Percentiles rank a stretch among this genome's conserved stretches.
Conservation (phyloP, 306 rosid genomes). For the Echinosophora koreensis region DNA sequence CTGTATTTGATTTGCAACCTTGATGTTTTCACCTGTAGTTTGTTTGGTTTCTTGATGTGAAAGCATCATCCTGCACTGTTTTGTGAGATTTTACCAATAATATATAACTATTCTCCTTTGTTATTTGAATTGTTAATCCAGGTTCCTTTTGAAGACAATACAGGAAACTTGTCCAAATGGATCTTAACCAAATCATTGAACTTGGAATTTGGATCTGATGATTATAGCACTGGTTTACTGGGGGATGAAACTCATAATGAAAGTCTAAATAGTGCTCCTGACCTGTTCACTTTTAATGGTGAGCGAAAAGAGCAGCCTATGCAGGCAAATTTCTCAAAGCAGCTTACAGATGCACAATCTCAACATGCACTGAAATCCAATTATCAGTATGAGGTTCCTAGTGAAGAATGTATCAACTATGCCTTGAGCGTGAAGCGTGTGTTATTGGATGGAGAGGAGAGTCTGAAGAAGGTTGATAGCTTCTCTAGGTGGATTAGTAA, state of each 20-base stretch:
- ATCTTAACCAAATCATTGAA: slow-evolving; percentile 54
- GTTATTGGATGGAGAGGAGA: slow-evolving; percentile 67
- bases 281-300: slow-evolving; percentile 45
- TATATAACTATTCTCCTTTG: slow-evolving; percentile 38
- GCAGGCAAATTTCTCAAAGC: slow-evolving; percentile 51
- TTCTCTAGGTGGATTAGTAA: slow-evolving; percentile 83
- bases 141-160: slow-evolving; percentile 65
- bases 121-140: slow-evolving; percentile 51
- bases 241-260: slow-evolving; percentile 45
- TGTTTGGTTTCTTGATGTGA: slow-evolving; percentile 12
- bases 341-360: slow-evolving; percentile 55
- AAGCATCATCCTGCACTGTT: slow-evolving; percentile 22
- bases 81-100: slow-evolving; percentile 30
- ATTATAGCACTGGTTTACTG: slow-evolving; percentile 38
- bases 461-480: slow-evolving; percentile 88
- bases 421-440: slow-evolving; percentile 60
- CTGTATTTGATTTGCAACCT: slow-evolving; percentile 27
- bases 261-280: slow-evolving; percentile 48
- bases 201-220: slow-evolving; percentile 59
- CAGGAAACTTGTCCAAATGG: slow-evolving; percentile 56
- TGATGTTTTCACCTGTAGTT: slow-evolving; percentile 12
- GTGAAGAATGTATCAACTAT: slow-evolving; percentile 61
- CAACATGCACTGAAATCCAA: slow-evolving; percentile 46
- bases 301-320: slow-evolving; percentile 52
- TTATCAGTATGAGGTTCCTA: slow-evolving; percentile 52